Base-by-base conservation (phyloP, 352 stramenopile genomes). In the Pythium rishiriense region DNA sequence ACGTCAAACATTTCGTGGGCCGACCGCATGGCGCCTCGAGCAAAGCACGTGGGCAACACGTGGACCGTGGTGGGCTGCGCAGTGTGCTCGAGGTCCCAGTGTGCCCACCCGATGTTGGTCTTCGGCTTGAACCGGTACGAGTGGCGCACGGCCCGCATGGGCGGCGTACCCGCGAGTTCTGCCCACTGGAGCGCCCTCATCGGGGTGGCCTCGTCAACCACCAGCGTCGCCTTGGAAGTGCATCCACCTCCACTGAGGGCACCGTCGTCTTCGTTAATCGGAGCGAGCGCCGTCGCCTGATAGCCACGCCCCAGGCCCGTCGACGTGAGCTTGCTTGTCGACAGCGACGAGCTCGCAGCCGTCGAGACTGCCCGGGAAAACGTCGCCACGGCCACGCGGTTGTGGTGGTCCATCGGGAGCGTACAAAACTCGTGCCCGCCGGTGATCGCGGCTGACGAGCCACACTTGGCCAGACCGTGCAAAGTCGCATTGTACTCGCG, bases 11-110 rank as follows among this genome's bases (percentile, higher is more conserved):
- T 66, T 0, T 58, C 72, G 46, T 79, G 70, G 1, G 70, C 69
- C 14, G 68, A 68, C 21, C 75, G 66, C 68, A 81, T 79, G 2
- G 62, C 64, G 4, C 75, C 73, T 19, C 67, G 75, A 0, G 68
- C 65, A 64, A 84, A 84, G 17, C 64, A 79, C 1, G 15, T 67
- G 28, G 28, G 51, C 9, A 67, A 26, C 8, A 81, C 22, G n/a
- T 65, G 65, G 43, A 83, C 76, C 22, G 1, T 79, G 4, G 73
- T 79, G 14, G 68, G 6, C 55, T 81, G 73, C 7, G 70, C 72
- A 33, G 64, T 69, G 60, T 75, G 62, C 51, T 77, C 74, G 9
- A 78, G 37, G 17, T 72, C 42, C 12, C 78, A 35, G 1, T 72
- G 41, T 0, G 54, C 53, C 73, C 73, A 79, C 31, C 81, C 61